Evolutionary conservation across 257 asterid species (phyloP).

Genomic region (Nicotiana undulata): DNA sequence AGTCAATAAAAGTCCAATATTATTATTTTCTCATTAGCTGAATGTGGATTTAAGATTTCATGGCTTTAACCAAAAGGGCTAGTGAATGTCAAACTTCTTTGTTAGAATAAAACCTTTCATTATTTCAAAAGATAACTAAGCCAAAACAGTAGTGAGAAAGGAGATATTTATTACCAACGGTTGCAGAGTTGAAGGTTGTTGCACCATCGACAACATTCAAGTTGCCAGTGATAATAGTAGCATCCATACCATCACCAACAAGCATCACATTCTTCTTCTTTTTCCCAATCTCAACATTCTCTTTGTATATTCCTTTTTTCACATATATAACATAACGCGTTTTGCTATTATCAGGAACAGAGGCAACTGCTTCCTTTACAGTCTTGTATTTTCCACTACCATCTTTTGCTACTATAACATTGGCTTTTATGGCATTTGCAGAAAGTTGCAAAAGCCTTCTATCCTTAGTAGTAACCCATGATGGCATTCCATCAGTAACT

Average conservation of each 20-base stretch:
- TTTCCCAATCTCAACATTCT: conserved; percentile 22
- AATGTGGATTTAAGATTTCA: too few species aligned
- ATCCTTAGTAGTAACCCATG: conserved; percentile 18
- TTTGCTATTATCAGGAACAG: conserved; percentile 19
- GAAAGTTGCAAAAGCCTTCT: conserved; percentile 17
- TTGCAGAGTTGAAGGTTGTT: conserved; percentile 26
- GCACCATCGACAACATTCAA: conserved; percentile 23
- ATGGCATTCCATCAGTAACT: conserved; percentile 6
- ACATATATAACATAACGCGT: conserved; percentile 20
- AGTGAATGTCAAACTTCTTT: too few species aligned
- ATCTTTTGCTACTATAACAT: conserved; percentile 27
- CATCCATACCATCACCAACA: conserved; percentile 34
- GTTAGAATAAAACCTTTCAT: too few species aligned
- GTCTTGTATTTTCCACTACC: conserved; percentile 29
- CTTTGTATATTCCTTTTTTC: conserved; percentile 24
- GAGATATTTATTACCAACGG: conserved; percentile 22
- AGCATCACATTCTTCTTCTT: conserved; percentile 22
- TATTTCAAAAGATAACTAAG: too few species aligned
- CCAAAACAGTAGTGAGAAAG: too few species aligned
- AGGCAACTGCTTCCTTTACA: conserved; percentile 18
- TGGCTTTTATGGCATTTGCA: background rate
- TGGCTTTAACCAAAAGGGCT: too few species aligned
- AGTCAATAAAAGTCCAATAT: background rate
- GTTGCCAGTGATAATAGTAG: conserved; percentile 29
- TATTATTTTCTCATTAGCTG: background rate